These are phyloP conservation scores for Tieghemiomyces parasiticus DNA, from an alignment of 192 early-diverging fungal genomes.

Conservation along the genomic window DNA sequence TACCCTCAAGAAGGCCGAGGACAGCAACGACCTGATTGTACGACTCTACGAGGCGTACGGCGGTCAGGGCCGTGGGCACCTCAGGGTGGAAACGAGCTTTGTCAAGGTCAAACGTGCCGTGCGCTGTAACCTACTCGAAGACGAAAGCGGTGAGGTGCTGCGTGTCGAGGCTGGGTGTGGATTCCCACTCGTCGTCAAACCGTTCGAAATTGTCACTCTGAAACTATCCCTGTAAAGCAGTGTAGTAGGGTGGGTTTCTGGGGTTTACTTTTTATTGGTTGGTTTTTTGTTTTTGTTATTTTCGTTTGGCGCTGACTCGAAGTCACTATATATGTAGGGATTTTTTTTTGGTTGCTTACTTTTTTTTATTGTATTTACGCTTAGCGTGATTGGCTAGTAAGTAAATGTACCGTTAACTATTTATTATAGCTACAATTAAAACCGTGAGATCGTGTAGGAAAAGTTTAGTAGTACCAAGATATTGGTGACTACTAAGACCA, in stretches of 20 bases:
- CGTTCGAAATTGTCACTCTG: conserved; percentile 52
- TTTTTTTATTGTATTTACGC: too few species aligned
- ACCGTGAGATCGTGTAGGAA: too few species aligned
- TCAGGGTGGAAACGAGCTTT: conserved; percentile 14
- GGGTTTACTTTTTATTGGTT: not conserved
- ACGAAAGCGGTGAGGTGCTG: conserved; percentile 27
- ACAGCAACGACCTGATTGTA: conserved; percentile 52
- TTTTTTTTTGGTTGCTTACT: too few species aligned
- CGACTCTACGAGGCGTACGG: conserved; percentile 88
- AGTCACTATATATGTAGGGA: too few species aligned
- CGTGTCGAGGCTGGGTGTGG: conserved; percentile 20
- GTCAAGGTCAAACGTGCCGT: conserved; percentile 19
- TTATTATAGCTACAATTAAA: too few species aligned
- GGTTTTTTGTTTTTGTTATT: conserved; percentile 8
- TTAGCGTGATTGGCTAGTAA: too few species aligned
- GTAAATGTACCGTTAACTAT: too few species aligned
- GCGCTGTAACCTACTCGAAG: conserved; percentile 71
- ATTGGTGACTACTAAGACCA: too few species aligned
- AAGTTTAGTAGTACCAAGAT: too few species aligned
- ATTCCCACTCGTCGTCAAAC: conserved; percentile 30
- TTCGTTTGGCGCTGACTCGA: too few species aligned
- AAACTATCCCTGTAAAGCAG: conserved; percentile 16
- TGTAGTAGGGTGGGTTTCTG: not conserved
- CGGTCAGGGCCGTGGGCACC: conserved; percentile 30
- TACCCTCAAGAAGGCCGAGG: conserved; percentile 81